Evolutionary conservation across 2,329 filamentous ascomycete species (phyloP), one percentile per base, ranked within the genome.

Genomic region (Neonectria magnoliae): DNA sequence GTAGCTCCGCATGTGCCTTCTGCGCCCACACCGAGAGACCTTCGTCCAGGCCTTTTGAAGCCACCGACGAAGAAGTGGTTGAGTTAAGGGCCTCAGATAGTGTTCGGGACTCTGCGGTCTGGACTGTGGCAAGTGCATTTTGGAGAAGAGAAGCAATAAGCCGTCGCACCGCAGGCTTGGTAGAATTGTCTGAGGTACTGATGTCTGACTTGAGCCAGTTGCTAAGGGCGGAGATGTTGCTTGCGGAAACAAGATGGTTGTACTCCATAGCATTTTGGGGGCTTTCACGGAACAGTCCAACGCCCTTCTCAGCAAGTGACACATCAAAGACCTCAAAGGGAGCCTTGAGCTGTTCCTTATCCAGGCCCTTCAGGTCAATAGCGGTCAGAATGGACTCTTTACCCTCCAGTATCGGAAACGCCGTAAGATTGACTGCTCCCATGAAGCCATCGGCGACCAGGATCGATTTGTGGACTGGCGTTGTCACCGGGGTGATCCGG

Each of bases 381-480:
- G 87, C 90, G 56, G 80, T 85, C 71, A 77, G 83, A 72, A 86
- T 86, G 65, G 79, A 80, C 59, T 79, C 79, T 65, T 74, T 68
- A 70, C 76, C 76, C 64, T 79, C 76, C 1, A 80, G 52, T 38
- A 81, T 65, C 18, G 82, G 79, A 51, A 86, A 74, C 9, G 81
- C 74, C 6, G 85, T 77, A 7, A 87, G 70, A 2, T 85, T 82
- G 5, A 90, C 83, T 1, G 91, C 88, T 8, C 91, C 93, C 57
- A 87, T 81, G 2, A 97, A 80, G 0, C 93, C 94, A 53, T 92
- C 86, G 0, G 89, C 90, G 9, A 97, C 86, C 10, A 98, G 73
- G 16, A 98, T 79, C 1, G 91, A 88, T 75, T 90, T 92, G 76
- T 98, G 95, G 1, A 98, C 93, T 0, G 95, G 94, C 48, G 93